phyloP scores from a whole-genome alignment of 306 rosid genomes.

The Abrus pulchellus region DNA sequence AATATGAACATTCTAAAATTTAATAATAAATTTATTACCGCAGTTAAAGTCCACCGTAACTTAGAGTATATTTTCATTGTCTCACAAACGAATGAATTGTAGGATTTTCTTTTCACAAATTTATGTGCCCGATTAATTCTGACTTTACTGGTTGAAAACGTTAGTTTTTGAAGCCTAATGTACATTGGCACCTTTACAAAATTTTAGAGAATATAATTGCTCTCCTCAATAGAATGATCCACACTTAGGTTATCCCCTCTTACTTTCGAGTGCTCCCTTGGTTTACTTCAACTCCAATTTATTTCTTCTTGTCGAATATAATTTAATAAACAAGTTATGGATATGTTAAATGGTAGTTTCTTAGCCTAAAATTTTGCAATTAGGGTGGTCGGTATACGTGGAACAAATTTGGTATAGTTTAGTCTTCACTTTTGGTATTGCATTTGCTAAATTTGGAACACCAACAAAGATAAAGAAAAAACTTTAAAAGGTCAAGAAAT shows the following conservation, averaged over 20 bases:
- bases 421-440: not conserved
- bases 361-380: not conserved
- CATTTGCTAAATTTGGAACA: constrained; percentile 15
- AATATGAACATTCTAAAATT: not conserved
- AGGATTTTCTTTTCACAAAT: too few species aligned
- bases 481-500: not conserved
- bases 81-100: too few species aligned
- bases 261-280: too few species aligned
- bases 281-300: not conserved
- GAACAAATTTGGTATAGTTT: not conserved
- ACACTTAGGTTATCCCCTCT: not conserved
- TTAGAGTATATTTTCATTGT: too few species aligned
- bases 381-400: not conserved
- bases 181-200: not conserved
- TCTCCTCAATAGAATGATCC: not conserved
- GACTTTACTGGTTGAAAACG: not conserved
- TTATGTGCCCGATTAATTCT: too few species aligned
- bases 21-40: too few species aligned
- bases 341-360: not conserved
- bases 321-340: not conserved
- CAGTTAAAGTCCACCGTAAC: too few species aligned
- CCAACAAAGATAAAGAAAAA: not conserved
- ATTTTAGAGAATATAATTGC: not conserved
- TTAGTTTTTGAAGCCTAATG: too few species aligned
- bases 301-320: not conserved